Evolutionary conservation across 1,284 basidiomycete genomes (phyloP).

Genomic region (Pterula multifida): DNA sequence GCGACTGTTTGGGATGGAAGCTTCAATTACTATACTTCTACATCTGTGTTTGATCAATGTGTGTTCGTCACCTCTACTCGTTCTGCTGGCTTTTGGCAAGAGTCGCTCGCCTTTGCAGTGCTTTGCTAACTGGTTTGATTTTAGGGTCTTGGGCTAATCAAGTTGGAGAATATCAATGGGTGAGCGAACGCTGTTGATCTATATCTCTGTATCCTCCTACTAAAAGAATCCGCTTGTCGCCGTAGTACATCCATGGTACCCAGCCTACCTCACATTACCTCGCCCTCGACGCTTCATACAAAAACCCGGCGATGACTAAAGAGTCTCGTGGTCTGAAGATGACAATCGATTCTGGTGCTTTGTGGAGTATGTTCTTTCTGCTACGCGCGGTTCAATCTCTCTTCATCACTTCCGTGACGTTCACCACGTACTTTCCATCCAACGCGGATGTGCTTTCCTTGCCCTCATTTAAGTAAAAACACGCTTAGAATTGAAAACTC

Average conservation of each 20-base stretch:
- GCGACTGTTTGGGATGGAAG: constrained; percentile 42
- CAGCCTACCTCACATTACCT: constrained; percentile 42
- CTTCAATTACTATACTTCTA: constrained; percentile 37
- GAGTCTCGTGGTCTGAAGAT: constrained; percentile 43
- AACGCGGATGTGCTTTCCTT: too few species aligned
- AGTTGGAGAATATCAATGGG: constrained; percentile 50
- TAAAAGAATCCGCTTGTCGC: background rate
- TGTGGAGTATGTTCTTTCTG: constrained; percentile 13
- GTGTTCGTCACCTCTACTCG: constrained; percentile 10
- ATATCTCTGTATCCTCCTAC: background rate
- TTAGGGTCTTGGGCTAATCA: constrained; percentile 47
- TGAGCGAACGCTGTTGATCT: constrained; percentile 12
- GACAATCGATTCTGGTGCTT: constrained; percentile 39
- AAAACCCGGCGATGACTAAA: constrained; percentile 46
- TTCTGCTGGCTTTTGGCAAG: background rate
- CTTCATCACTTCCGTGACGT: too few species aligned
- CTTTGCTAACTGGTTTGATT: background rate
- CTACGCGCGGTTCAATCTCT: background rate
- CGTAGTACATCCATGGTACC: constrained; percentile 51
- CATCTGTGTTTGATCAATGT: constrained; percentile 44
- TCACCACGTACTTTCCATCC: too few species aligned
- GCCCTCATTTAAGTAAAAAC: too few species aligned
- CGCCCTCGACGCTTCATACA: constrained; percentile 37
- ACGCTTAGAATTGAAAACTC: too few species aligned
- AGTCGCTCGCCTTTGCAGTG: constrained; percentile 2